phyloP scores from a whole-genome alignment of 139 green algal genomes.

The Haematococcus lacustris region DNA sequence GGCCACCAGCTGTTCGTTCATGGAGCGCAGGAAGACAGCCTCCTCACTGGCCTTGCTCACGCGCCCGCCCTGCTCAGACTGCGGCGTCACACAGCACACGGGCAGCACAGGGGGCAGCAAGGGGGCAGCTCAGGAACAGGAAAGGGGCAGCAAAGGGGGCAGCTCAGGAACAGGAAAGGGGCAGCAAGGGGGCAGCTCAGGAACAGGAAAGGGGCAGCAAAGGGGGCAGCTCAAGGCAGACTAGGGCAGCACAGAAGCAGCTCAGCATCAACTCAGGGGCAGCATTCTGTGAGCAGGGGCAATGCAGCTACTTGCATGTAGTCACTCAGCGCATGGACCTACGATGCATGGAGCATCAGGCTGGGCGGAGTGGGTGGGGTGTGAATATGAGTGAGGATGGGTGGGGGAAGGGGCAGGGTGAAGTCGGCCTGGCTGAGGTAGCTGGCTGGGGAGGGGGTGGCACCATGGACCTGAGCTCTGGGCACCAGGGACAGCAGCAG shows the following conservation, averaged over 20 bases:
- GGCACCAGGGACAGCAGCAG: not conserved
- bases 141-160: not conserved
- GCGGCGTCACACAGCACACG: not conserved
- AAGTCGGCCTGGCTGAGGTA: too few species aligned
- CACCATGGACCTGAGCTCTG: too few species aligned
- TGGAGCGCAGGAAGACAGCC: conserved; percentile 60
- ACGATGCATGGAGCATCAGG: too few species aligned
- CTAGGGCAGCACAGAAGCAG: not conserved
- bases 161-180: not conserved
- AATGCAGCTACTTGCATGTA: too few species aligned
- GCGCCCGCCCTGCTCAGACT: conserved; percentile 32
- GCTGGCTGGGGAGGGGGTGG: too few species aligned
- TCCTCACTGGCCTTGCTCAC: conserved; percentile 47
- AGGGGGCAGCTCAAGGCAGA: not conserved
- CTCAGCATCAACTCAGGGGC: not conserved
- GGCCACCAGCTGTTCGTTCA: conserved; percentile 63
- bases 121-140: not conserved
- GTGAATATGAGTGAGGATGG: too few species aligned
- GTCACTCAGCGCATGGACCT: too few species aligned
- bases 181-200: not conserved
- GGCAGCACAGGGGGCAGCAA: not conserved
- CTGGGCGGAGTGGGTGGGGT: too few species aligned
- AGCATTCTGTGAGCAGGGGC: not conserved
- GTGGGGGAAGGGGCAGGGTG: too few species aligned
- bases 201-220: too few species aligned